phyloP scores from a whole-genome alignment of 495 filamentous ascomycete genomes.

The Rhizodiscina lignyota region DNA sequence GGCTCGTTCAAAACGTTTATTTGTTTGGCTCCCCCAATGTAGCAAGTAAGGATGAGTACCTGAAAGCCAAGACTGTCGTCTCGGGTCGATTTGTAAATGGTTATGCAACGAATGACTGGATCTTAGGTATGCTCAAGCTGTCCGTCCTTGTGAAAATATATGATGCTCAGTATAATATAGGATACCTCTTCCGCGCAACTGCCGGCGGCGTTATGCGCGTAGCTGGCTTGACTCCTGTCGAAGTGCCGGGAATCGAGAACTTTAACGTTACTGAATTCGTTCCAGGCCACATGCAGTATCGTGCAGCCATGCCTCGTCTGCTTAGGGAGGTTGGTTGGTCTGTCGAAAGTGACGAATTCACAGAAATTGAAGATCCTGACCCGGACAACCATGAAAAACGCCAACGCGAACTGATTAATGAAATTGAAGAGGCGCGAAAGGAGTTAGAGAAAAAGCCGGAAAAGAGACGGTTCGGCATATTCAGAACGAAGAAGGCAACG shows the following conservation, averaged over 20 bases:
- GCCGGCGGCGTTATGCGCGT: constrained; percentile 82
- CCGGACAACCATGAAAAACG: constrained; percentile 79
- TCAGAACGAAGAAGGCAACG: constrained; percentile 56
- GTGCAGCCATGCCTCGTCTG: constrained; percentile 74
- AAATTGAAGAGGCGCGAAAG: constrained; percentile 88
- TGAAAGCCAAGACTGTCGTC: constrained; percentile 64
- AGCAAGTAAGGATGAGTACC: constrained; percentile 80
- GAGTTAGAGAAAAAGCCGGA: constrained; percentile 58
- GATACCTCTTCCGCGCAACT: constrained; percentile 92
- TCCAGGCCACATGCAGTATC: constrained; percentile 93
- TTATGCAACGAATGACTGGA: constrained; percentile 93
- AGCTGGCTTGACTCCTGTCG: constrained; percentile 71
- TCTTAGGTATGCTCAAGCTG: constrained; percentile 40
- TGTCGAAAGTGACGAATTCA: constrained; percentile 84
- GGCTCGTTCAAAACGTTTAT: constrained; percentile 88
- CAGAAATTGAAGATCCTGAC: constrained; percentile 94
- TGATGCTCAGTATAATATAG: constrained; percentile 12
- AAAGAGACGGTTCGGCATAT: constrained; percentile 63
- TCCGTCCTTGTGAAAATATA: background rate
- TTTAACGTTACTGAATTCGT: constrained; percentile 75
- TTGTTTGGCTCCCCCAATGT: constrained; percentile 87
- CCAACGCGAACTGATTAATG: constrained; percentile 84
- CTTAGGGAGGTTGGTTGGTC: constrained; percentile 76
- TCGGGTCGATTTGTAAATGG: constrained; percentile 88
- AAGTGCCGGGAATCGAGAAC: constrained; percentile 76